These are phyloP conservation scores for Brassica balearica DNA, from an alignment of 441 rosid species.

Conservation along the genomic window DNA sequence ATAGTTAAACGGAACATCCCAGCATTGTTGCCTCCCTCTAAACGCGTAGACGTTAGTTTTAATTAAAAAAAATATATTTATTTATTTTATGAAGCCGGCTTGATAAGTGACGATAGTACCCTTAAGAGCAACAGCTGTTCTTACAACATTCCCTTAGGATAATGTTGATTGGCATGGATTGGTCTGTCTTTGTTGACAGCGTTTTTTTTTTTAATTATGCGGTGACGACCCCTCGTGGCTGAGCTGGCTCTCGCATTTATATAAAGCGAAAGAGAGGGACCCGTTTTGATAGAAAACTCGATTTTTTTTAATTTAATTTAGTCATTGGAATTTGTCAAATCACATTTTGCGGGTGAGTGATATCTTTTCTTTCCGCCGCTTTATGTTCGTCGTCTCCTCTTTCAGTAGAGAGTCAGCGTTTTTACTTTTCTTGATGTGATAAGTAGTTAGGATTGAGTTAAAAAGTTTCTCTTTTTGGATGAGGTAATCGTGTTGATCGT, in stretches of 20 bases:
- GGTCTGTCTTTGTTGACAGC: constrained; percentile 3
- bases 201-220: background rate
- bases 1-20: constrained; percentile 26
- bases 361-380: background rate
- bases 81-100: background rate
- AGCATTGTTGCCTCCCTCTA: constrained; percentile 42
- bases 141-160: background rate
- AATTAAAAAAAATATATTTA: background rate
- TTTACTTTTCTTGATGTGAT: background rate
- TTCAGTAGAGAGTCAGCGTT: background rate
- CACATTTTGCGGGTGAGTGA: background rate
- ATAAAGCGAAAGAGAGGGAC: background rate
- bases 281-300: background rate
- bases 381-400: background rate
- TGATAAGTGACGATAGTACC: background rate
- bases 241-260: constrained; percentile 25
- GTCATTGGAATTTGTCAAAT: background rate
- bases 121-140: background rate
- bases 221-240: constrained; percentile 37
- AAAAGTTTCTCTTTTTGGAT: background rate
- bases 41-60: constrained; percentile 40
- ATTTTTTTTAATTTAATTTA: background rate
- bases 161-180: background rate
- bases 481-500: background rate
- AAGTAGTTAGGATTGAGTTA: no score